These are phyloP conservation scores for Botrytis fragariae DNA, from an alignment of 2,329 filamentous ascomycete genomes.

Conservation along the genomic window DNA sequence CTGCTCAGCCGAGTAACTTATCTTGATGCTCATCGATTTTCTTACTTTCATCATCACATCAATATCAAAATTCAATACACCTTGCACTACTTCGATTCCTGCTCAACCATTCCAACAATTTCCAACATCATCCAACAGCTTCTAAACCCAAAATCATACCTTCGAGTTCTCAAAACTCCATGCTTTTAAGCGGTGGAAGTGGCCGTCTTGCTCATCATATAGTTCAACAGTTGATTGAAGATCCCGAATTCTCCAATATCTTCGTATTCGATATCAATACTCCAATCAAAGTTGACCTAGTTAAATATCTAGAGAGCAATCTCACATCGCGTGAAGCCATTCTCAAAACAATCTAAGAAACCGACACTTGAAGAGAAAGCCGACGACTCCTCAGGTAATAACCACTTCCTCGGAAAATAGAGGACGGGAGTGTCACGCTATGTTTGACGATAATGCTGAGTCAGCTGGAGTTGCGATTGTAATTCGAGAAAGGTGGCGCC, in stretches of 20 bases:
- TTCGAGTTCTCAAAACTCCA: not conserved
- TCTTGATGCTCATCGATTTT: not conserved
- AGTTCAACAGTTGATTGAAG: not conserved
- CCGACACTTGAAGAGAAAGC: too few species aligned
- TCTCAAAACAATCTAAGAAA: not conserved
- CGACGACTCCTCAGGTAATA: too few species aligned
- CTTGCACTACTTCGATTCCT: not conserved
- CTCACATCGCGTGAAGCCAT: not conserved
- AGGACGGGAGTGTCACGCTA: not conserved
- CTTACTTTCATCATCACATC: not conserved
- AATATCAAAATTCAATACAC: not conserved
- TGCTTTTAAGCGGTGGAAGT: not conserved
- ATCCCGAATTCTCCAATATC: not conserved
- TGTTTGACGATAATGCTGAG: not conserved
- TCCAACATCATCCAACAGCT: not conserved
- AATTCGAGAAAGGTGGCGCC: too few species aligned
- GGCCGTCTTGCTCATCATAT: not conserved
- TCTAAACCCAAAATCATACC: not conserved
- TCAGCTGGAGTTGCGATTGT: not conserved
- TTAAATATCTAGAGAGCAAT: not conserved
- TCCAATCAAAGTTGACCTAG: too few species aligned
- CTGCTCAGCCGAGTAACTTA: not conserved
- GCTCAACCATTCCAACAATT: too few species aligned
- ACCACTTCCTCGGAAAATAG: too few species aligned
- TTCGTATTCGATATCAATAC: too few species aligned